Base-by-base conservation (phyloP, 257 asterid genomes). In the Pogostemon cablin region DNA sequence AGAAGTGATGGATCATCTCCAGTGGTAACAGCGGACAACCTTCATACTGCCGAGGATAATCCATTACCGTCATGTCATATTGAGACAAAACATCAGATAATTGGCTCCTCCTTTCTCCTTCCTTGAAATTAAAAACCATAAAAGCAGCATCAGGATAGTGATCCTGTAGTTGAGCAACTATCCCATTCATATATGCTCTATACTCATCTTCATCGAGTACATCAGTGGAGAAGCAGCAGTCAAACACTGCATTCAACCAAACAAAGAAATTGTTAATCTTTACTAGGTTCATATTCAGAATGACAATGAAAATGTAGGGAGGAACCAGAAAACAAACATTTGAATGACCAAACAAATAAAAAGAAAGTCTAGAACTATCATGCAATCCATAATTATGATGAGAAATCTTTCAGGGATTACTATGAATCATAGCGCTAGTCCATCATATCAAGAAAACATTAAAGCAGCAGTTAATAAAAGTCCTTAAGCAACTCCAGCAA, bases 1-100 rank as follows among this genome's bases (percentile, higher is more conserved):
- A 74, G 81, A 91, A 95, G 79, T 95, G 99, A 80, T 95, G 88
- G 81, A 91, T 95, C 99, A 90, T 95, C 86, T 95, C 99, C 68
- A 95, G 74, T 3, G 97, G 91, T 77, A 95, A 80, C 38, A 95
- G 82, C 0, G 96, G 93, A 82, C 97, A 91, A 55, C 98, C 95
- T 79, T 95, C 99, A 34, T 88, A 89, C 67, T 92, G 97, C 69
- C 87, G 86, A 75, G 99, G 99, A 78, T 95, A 95, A 73, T 95
- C 99, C 99, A 95, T 91, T 69, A 92, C 97, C 1, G 98, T 95
- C 98, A 95, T 95, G 77, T 90, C 99, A 69, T 91, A 90, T 87
- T 87, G 95, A 69, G 99, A 88, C 75, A 95, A 73, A 49, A 90
- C 73, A 60, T 95, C 99, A 20, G 98, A 91, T 78, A 91, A 79